These are phyloP conservation scores for Aspergillus ochraceoroseus DNA, from an alignment of 2,329 filamentous ascomycete genomes.

Conservation along the genomic window DNA sequence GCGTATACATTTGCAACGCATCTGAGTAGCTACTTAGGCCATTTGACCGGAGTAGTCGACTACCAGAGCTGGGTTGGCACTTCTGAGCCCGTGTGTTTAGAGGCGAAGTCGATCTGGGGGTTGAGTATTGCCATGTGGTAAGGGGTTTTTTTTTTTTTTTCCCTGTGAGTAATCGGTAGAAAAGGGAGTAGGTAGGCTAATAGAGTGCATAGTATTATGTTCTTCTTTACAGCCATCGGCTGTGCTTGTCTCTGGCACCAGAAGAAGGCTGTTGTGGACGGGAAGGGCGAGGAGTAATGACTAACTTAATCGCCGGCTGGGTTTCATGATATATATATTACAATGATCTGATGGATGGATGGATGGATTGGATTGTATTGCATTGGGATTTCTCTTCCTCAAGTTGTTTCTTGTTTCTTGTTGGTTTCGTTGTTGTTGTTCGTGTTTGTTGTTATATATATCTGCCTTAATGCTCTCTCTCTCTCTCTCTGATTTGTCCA, in stretches of 20 bases:
- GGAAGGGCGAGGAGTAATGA: slow-evolving; percentile 7
- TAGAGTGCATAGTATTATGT: slow-evolving; percentile 52
- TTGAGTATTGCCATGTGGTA: slow-evolving; percentile 71
- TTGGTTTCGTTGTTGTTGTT: too few species aligned
- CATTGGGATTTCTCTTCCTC: too few species aligned
- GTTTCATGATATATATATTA: too few species aligned
- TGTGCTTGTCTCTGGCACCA: slow-evolving; percentile 60
- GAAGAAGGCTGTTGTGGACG: slow-evolving; percentile 41
- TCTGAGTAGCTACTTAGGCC: slow-evolving; percentile 50
- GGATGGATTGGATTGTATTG: too few species aligned
- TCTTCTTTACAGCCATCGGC: slow-evolving; percentile 58
- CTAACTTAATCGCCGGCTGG: too few species aligned
- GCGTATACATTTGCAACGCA: slow-evolving; percentile 53
- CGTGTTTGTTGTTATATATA: not conserved
- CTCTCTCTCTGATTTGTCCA: too few species aligned
- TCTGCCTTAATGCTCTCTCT: not conserved
- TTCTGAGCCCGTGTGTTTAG: slow-evolving; percentile 64
- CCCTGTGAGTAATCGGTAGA: too few species aligned
- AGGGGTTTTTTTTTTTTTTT: slow-evolving; percentile 20
- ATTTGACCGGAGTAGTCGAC: slow-evolving; percentile 48
- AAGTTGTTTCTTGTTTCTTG: too few species aligned
- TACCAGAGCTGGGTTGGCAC: slow-evolving; percentile 56
- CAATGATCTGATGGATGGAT: too few species aligned
- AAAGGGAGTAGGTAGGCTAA: slow-evolving; percentile 10
- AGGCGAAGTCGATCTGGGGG: slow-evolving; percentile 86